Evolutionary conservation across 768 basidiomycete genomes (phyloP).

Genomic region (Russula dissimulans): DNA sequence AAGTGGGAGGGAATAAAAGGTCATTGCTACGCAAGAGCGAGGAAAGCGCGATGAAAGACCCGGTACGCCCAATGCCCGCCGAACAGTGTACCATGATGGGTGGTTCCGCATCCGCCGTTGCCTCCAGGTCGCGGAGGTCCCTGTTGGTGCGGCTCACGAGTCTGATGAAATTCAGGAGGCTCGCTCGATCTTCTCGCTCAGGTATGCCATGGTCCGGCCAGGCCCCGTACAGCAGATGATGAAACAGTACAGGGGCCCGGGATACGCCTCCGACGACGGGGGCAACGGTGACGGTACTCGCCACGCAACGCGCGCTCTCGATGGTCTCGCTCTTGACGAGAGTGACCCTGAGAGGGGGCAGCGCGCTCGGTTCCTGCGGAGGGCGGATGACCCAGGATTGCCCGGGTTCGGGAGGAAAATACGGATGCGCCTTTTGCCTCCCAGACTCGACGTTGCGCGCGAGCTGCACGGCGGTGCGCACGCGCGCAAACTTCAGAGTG

Average conservation of each 20-base stretch:
- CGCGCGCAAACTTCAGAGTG: conserved; percentile 30
- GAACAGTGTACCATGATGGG: conserved; percentile 79
- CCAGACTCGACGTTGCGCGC: conserved; percentile 65
- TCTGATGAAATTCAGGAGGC: conserved; percentile 49
- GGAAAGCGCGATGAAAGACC: conserved; percentile 72
- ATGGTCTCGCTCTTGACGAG: conserved; percentile 39
- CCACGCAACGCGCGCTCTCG: conserved; percentile 49
- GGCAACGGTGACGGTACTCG: conserved; percentile 50
- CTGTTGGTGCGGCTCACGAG: conserved; percentile 60
- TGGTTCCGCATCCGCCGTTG: conserved; percentile 45
- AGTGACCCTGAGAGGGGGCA: conserved; percentile 46
- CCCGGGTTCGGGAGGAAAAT: conserved; percentile 60
- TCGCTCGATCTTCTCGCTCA: conserved; percentile 44
- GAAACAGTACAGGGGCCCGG: conserved; percentile 41
- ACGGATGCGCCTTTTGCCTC: conserved; percentile 63
- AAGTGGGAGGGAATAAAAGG: conserved; percentile 21
- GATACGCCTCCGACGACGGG: conserved; percentile 25
- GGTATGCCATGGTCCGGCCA: conserved; percentile 91
- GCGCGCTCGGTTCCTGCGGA: conserved; percentile 30
- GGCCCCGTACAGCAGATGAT: conserved; percentile 61
- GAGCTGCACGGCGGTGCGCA: conserved; percentile 76
- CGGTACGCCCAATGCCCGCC: conserved; percentile 82
- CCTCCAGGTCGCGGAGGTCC: conserved; percentile 27
- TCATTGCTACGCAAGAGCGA: conserved; percentile 65
- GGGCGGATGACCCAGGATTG: conserved; percentile 37